Conservation (phyloP, 768 basidiomycete species). For the Kockovaella imperatae region DNA sequence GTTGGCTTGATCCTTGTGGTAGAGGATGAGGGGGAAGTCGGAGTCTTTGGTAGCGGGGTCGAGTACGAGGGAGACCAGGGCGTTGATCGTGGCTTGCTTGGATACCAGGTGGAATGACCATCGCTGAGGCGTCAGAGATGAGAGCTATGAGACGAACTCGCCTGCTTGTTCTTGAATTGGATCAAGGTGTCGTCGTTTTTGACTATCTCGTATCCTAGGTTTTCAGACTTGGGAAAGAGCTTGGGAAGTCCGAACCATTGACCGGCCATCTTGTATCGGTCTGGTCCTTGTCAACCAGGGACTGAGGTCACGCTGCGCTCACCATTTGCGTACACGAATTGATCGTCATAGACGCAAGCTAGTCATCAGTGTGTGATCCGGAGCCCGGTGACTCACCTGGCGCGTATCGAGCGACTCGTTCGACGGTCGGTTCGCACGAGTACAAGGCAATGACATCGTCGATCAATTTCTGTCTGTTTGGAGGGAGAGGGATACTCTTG, state of each 20-base stretch:
- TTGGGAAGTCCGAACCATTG: constrained; percentile 49
- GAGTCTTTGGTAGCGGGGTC: constrained; percentile 48
- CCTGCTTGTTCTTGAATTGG: constrained; percentile 50
- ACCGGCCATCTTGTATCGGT: constrained; percentile 47
- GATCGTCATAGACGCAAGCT: constrained; percentile 38
- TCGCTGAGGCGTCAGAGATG: constrained; percentile 23
- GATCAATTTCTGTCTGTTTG: constrained; percentile 46
- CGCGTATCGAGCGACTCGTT: constrained; percentile 47
- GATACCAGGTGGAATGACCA: constrained; percentile 48
- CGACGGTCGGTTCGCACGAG: constrained; percentile 46
- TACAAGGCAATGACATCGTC: constrained; percentile 49
- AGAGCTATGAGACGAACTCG: neutral
- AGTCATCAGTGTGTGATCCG: neutral
- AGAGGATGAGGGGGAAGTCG: constrained; percentile 45
- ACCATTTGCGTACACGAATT: constrained; percentile 48
- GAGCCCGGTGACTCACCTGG: constrained; percentile 16
- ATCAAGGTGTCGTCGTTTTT: constrained; percentile 46
- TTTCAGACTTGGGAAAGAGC: constrained; percentile 45
- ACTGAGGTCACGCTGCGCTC: constrained; percentile 1
- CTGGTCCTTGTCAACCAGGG: constrained; percentile 5
- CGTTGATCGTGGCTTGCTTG: constrained; percentile 48
- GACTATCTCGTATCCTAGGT: constrained; percentile 46
- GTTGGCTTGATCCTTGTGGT: constrained; percentile 47
- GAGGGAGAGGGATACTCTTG: constrained; percentile 45
- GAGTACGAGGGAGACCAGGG: constrained; percentile 47